Percentiles rank a stretch among this genome's conserved stretches.
Evolutionary conservation across 2,329 filamentous ascomycete genomes (phyloP).

Genomic region (Fusarium vanettenii): DNA sequence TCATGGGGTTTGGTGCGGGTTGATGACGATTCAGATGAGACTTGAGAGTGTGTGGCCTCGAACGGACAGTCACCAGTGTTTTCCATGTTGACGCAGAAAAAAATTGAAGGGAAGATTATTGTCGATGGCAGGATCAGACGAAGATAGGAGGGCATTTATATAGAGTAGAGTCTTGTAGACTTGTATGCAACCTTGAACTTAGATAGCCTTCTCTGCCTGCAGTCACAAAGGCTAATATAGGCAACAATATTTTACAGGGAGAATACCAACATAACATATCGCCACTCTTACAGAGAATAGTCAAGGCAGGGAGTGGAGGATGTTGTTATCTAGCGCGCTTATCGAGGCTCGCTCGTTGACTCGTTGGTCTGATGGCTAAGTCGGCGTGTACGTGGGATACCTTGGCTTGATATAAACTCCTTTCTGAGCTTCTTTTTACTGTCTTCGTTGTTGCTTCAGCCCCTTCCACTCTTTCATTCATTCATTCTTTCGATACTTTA

Average conservation of each 20-base stretch:
- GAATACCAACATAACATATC: not conserved
- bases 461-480: too few species aligned
- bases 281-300: not conserved
- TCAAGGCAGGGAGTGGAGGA: not conserved
- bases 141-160: not conserved
- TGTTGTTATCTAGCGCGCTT: too few species aligned
- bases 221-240: not conserved
- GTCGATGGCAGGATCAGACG: not conserved
- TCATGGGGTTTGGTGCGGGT: fast-evolving
- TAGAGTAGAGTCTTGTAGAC: not conserved
- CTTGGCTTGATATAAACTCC: too few species aligned
- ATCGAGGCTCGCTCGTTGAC: too few species aligned
- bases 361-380: too few species aligned
- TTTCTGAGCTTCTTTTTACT: too few species aligned
- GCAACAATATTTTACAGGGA: fast-evolving
- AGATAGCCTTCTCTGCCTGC: not conserved
- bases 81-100: not conserved
- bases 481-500: too few species aligned
- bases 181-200: not conserved
- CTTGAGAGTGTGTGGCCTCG: not conserved
- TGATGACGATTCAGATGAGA: not conserved
- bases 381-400: too few species aligned
- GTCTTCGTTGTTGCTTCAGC: too few species aligned
- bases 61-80: not conserved
- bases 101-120: not conserved